These are phyloP conservation scores for Ogataea haglerorum DNA, from an alignment of 805 yeast species.

Conservation along the genomic window DNA sequence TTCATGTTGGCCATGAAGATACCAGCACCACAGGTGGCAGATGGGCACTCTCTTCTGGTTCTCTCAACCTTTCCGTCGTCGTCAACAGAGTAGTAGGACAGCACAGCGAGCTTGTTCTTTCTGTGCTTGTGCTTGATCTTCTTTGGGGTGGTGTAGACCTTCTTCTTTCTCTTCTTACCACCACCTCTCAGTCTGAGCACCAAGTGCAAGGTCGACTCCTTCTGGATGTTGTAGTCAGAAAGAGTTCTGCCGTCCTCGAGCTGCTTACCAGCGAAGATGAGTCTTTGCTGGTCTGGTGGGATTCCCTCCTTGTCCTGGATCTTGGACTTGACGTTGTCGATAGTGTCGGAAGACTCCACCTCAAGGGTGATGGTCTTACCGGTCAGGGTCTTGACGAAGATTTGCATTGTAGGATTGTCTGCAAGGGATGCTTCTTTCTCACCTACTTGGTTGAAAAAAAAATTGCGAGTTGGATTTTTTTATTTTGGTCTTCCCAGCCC, in stretches of 20 bases:
- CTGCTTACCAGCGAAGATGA: constrained; percentile 99
- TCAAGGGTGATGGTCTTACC: constrained; percentile 96
- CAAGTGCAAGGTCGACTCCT: constrained; percentile 96
- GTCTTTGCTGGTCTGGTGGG: constrained; percentile 99
- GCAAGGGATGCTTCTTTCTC: constrained; percentile 40
- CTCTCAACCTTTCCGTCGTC: constrained; percentile 98
- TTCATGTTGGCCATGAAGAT: constrained; percentile 99
- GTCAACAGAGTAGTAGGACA: constrained; percentile 99
- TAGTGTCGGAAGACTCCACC: constrained; percentile 98
- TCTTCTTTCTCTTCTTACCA: constrained; percentile 99
- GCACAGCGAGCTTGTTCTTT: constrained; percentile 98
- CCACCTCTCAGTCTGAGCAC: constrained; percentile 96
- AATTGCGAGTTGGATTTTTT: constrained; percentile 1
- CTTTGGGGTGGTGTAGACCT: constrained; percentile 99
- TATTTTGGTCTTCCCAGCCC: constrained; percentile 5
- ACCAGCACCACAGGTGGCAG: constrained; percentile 95
- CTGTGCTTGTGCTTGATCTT: constrained; percentile 99
- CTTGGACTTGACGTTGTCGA: constrained; percentile 98
- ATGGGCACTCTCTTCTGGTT: constrained; percentile 97
- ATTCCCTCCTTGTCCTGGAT: constrained; percentile 99
- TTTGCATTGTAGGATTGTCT: constrained; percentile 49
- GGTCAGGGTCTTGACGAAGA: constrained; percentile 82
- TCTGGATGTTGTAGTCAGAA: constrained; percentile 99
- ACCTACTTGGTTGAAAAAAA: constrained; percentile 21
- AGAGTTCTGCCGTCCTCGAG: constrained; percentile 99